Evolutionary conservation across 805 yeast genomes (phyloP), one percentile per base, ranked within the genome.

Genomic region (Lipomyces starkeyi): DNA sequence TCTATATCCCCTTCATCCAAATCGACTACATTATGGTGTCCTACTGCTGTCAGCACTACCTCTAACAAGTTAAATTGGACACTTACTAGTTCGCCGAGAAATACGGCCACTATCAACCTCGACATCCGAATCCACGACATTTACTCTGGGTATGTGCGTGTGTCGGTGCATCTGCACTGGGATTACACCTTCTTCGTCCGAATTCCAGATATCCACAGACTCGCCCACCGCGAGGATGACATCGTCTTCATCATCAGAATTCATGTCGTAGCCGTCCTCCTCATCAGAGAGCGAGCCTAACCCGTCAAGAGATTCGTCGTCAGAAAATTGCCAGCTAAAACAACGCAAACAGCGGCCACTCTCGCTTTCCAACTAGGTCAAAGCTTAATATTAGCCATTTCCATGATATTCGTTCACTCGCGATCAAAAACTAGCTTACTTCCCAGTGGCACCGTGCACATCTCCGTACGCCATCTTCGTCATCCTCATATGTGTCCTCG

Each of bases 361-460:
- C 43, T 63, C 66, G 55, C 61, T 35, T 58, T 63, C 22, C 27
- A 14, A 60, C 25, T n/a, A 25, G 81, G 76, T 72, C 88, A 40
- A 75, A 79, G 0, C 81, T 76, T 29, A 37, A 0, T 7, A n/a
- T 43, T 43, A n/a, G 49, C 22, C 20, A 43, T 17, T 35, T 9
- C 4, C 20, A 7, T 43, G 22, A 1, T 88, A 90, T 65, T 85
- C 85, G 1, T 37, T 53, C 35, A 56, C 40, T 61, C 58, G 22
- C 20, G 22, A 57, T 13, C 29, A 52, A 40, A 5, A 14, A 22
- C 17, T 27, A 34, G 8, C 66, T 52, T 57, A 88, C 86, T 73
- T 89, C 93, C 91, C 91, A 88, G 72, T 85, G 88, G 75, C 93
- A 89, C 53, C 81, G 79, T 0, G 87, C 84, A 75, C 93, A 89